Conservation (phyloP, 306 rosid genomes). For the Castanea mollissima region DNA sequence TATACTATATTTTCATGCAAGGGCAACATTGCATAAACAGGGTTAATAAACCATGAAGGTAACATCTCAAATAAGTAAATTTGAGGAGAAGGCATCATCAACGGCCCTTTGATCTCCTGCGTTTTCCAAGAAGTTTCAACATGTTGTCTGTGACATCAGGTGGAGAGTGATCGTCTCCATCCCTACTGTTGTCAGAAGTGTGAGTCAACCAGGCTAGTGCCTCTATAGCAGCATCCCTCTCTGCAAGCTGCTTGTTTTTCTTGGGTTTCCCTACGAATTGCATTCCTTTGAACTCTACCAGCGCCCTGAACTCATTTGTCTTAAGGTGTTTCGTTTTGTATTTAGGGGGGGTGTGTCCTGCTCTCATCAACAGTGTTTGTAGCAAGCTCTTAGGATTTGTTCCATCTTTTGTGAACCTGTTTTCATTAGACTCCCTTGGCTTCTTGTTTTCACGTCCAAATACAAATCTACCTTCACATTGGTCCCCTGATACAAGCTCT, state of each 20-base stretch:
- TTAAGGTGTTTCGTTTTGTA: constrained; percentile 94
- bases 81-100: constrained; percentile 5
- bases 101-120: constrained; percentile 70
- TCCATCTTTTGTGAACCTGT: constrained; percentile 79
- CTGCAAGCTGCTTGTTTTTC: constrained; percentile 94
- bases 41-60: not conserved
- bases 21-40: not conserved
- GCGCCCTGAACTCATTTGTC: constrained; percentile 89
- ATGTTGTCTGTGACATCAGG: constrained; percentile 92
- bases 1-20: not conserved
- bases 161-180: constrained; percentile 51
- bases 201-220: constrained; percentile 98
- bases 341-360: constrained; percentile 94
- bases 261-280: constrained; percentile 94
- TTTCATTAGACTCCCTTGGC: constrained; percentile 49
- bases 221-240: constrained; percentile 94
- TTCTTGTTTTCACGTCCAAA: constrained; percentile 83
- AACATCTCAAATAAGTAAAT: not conserved
- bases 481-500: constrained; percentile 85
- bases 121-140: constrained; percentile 86
- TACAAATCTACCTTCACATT: constrained; percentile 94
- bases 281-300: constrained; percentile 97
- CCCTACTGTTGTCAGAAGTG: constrained; percentile 59
- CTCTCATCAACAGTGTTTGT: constrained; percentile 90
- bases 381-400: constrained; percentile 89